Evolutionary conservation across 2,329 filamentous ascomycete genomes (phyloP).

Genomic region (Zasmidium angulare): DNA sequence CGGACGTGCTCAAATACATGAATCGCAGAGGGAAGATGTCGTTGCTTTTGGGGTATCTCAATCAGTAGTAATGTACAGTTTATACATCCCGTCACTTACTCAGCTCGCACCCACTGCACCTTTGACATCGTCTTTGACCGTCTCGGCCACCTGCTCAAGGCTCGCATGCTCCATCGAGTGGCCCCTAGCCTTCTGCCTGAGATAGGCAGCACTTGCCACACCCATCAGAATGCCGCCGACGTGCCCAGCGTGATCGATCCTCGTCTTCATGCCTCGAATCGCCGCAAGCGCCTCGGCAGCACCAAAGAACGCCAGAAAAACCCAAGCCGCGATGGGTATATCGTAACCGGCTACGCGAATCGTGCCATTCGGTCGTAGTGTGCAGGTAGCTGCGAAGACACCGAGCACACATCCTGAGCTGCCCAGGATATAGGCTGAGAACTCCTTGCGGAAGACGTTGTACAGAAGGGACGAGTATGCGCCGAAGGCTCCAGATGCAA

Average conservation of each 20-base stretch:
- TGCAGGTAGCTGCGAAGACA: slow-evolving; percentile 58
- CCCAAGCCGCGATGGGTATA: slow-evolving; percentile 36
- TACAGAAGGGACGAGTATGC: slow-evolving; percentile 58
- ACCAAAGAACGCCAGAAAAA: slow-evolving; percentile 39
- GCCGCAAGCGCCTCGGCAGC: slow-evolving; percentile 27
- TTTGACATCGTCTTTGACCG: neutral
- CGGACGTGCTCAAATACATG: too few relatives aligned
- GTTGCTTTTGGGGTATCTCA: neutral
- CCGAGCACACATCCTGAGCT: slow-evolving; percentile 66
- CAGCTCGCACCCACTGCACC: neutral
- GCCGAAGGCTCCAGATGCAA: slow-evolving; percentile 58
- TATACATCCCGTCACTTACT: neutral
- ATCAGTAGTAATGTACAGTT: slow-evolving; percentile 1
- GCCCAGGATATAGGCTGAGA: slow-evolving; percentile 59
- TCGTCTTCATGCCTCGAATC: slow-evolving; percentile 24
- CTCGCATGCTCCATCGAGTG: neutral
- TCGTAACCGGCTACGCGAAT: slow-evolving; percentile 31
- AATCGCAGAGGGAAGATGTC: neutral
- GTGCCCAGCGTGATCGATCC: slow-evolving; percentile 37
- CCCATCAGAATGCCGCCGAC: slow-evolving; percentile 33
- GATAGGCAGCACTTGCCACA: slow-evolving; percentile 8
- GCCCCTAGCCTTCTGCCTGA: slow-evolving; percentile 5
- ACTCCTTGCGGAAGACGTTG: slow-evolving; percentile 44
- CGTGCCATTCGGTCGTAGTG: slow-evolving; percentile 36
- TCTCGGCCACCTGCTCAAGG: neutral